Base-by-base conservation (phyloP, 495 filamentous ascomycete species). In the Ramalina peruviana region DNA sequence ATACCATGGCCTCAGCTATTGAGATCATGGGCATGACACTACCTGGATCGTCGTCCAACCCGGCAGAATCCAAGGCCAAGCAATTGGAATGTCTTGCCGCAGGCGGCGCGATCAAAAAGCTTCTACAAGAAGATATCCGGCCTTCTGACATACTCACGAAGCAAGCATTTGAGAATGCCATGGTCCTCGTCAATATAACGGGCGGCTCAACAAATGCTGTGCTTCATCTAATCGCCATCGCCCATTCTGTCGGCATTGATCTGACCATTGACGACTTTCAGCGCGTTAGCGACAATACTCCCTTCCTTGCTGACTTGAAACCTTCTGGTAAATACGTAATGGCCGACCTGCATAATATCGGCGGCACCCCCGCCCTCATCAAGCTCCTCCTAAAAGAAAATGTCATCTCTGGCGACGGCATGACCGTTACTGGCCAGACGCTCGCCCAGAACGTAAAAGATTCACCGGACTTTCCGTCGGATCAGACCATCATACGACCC, bases 221-320 rank as follows among this genome's bases (percentile, higher is more conserved):
- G 36, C 80, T 98, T 17, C 92, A 98, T 67, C 70, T 98, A 40
- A 90, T 98, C 62, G 92, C 93, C 56, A 96, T 98, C 30, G 93
- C 92, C 46, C 85, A 97, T 65, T 78, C 83, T 12, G 92, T 95
- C 23, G 93, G 88, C 63, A 78, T 98, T 61, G 84, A 92, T 65
- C 81, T 98, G 49, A 93, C 82, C 45, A 86, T 98, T 53, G 92
- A 98, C 56, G 93, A 98, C 71, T 97, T 98, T 82, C 93, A 98
- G 70, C 65, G 78, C 57, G 88, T 96, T 48, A 88, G 86, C 20
- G 86, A 98, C 72, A 78, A 83, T 26, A 94, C 77, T 36, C 92
- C 92, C 15, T 88, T 93, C 79, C 75, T 98, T 16, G 90, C 93
- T 3, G 90, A 98, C 65, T 76, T 98, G 46, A 98, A 98, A 75